Evolutionary conservation across 1,284 basidiomycete species (phyloP).

Genomic region (Malassezia sympodialis): DNA sequence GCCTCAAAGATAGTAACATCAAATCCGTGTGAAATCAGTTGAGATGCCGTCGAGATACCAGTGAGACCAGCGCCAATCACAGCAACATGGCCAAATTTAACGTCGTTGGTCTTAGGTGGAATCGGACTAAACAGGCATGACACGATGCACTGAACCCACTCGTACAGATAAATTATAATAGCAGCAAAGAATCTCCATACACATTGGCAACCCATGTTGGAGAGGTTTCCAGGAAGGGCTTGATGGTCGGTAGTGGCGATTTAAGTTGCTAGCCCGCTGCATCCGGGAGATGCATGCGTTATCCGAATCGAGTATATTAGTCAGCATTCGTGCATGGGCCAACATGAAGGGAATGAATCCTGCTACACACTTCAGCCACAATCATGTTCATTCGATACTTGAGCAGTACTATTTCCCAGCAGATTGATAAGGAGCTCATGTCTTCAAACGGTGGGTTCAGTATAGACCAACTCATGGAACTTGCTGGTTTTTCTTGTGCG

Average conservation of each 20-base stretch:
- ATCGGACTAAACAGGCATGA: constrained; percentile 32
- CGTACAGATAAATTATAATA: constrained; percentile 22
- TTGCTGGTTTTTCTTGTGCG: constrained; percentile 92
- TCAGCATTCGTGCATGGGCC: constrained; percentile 1
- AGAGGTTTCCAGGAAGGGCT: neutral
- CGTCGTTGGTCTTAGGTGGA: constrained; percentile 26
- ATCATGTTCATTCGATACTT: constrained; percentile 31
- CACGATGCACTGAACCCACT: constrained; percentile 36
- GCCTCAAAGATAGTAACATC: constrained; percentile 48
- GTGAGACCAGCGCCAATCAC: constrained; percentile 49
- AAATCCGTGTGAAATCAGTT: constrained; percentile 45
- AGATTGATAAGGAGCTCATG: constrained; percentile 42
- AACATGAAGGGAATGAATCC: neutral
- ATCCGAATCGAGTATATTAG: neutral
- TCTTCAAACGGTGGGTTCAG: constrained; percentile 31
- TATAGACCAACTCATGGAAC: constrained; percentile 74
- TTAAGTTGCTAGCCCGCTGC: neutral
- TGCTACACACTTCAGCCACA: neutral
- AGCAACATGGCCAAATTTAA: constrained; percentile 40
- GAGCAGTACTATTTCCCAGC: constrained; percentile 25
- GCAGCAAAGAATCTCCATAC: neutral
- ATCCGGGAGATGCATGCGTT: neutral
- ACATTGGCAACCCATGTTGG: neutral
- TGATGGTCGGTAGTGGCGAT: neutral
- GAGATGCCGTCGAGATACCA: constrained; percentile 46